These are phyloP conservation scores for Crepidotus variabilis DNA, from an alignment of 768 basidiomycete species.

Conservation along the genomic window DNA sequence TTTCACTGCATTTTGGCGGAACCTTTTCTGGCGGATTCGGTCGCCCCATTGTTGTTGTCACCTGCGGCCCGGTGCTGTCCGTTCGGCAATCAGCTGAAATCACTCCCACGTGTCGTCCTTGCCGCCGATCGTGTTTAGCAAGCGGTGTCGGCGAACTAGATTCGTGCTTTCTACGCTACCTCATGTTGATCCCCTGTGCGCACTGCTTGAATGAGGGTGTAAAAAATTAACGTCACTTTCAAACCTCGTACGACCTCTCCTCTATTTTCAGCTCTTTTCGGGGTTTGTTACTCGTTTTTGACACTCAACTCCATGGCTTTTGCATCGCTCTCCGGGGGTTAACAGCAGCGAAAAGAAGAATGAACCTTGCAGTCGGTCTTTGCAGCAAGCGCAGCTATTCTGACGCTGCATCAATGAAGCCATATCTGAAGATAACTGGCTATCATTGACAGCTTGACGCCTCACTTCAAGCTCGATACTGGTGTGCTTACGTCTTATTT, in stretches of 20 bases:
- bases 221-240: neutral
- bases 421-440: neutral
- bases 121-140: neutral
- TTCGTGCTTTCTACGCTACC: neutral
- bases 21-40: neutral
- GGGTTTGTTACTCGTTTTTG: neutral
- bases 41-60: neutral
- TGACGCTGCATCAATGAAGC: neutral
- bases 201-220: neutral
- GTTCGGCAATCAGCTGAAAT: neutral
- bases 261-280: neutral
- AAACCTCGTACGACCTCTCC: neutral
- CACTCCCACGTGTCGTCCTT: neutral
- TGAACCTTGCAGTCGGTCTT: no score
- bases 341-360: no score
- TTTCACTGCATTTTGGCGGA: neutral
- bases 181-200: neutral
- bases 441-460: neutral
- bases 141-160: neutral
- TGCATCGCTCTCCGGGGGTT: no score
- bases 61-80: neutral
- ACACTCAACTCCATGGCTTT: no score
- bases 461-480: neutral
- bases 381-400: no score
- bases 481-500: neutral